Percentiles rank a stretch among this genome's conserved stretches.
Conservation (phyloP, 2,329 filamentous ascomycete genomes). For the Aschersonia sp. region DNA sequence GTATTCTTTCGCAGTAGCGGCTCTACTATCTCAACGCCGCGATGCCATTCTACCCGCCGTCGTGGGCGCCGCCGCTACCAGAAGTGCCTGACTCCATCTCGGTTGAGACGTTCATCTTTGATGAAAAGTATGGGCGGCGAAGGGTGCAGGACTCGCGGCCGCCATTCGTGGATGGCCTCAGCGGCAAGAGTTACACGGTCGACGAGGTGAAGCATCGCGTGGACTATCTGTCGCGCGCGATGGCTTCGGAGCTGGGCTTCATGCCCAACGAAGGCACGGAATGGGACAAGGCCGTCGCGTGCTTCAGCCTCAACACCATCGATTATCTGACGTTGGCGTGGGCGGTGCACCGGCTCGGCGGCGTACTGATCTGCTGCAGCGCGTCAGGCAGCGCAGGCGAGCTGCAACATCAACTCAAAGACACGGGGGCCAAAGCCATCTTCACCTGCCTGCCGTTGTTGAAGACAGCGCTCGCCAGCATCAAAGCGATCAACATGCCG, state of each 20-base stretch:
- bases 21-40: not conserved
- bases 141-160: slow-evolving; percentile 43
- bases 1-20: no score
- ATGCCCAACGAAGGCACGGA: slow-evolving; percentile 53
- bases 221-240: slow-evolving; percentile 40
- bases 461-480: slow-evolving; percentile 45
- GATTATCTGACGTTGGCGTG: slow-evolving; percentile 33
- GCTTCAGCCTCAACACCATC: slow-evolving; percentile 63
- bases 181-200: slow-evolving; percentile 47
- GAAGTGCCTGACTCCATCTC: slow-evolving; percentile 46
- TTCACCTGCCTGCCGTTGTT: slow-evolving; percentile 57
- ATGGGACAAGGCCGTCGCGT: slow-evolving; percentile 61
- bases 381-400: slow-evolving; percentile 54
- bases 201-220: slow-evolving; percentile 50
- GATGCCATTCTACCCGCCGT: slow-evolving; percentile 7
- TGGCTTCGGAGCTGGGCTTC: slow-evolving; percentile 54
- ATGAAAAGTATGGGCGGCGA: slow-evolving; percentile 42
- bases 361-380: slow-evolving; percentile 55
- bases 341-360: slow-evolving; percentile 54
- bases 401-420: slow-evolving; percentile 51
- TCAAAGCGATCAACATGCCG: slow-evolving; percentile 44
- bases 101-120: slow-evolving; percentile 56
- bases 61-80: slow-evolving; percentile 6
- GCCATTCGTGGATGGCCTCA: slow-evolving; percentile 60
- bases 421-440: slow-evolving; percentile 48